Conservation (phyloP, 331 rosid species). For the Rosa hybrid region DNA sequence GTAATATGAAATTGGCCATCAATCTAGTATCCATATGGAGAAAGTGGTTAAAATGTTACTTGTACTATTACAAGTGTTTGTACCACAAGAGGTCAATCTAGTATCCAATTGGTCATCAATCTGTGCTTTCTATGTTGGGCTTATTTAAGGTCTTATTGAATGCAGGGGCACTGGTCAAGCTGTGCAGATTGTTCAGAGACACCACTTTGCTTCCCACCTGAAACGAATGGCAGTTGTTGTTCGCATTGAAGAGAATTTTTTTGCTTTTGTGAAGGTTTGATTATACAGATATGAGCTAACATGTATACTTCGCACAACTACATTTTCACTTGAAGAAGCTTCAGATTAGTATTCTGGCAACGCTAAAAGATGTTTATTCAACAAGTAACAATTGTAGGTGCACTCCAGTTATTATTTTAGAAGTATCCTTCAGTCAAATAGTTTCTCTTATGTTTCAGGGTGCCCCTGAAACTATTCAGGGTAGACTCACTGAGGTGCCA, state of each 20-base stretch:
- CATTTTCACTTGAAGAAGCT: not conserved
- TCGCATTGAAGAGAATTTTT: slow-evolving; percentile 87
- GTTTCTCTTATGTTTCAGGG: slow-evolving; percentile 60
- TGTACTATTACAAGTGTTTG: too few species aligned
- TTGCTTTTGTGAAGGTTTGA: slow-evolving; percentile 90
- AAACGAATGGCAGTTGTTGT: slow-evolving; percentile 98
- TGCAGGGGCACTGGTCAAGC: slow-evolving; percentile 83
- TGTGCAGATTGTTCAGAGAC: slow-evolving; percentile 95
- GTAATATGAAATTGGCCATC: not conserved
- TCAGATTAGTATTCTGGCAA: not conserved
- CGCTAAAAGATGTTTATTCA: not conserved
- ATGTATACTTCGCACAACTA: not conserved
- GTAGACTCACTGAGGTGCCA: slow-evolving; percentile 77
- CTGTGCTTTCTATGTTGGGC: slow-evolving; percentile 8
- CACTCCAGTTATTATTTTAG: not conserved
- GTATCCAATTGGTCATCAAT: too few species aligned
- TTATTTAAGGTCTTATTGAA: slow-evolving; percentile 21
- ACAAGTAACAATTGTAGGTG: not conserved
- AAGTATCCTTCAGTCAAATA: slow-evolving; percentile 1
- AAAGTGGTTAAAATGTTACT: not conserved
- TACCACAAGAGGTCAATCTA: too few species aligned
- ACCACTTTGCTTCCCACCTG: slow-evolving; percentile 93
- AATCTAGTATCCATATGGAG: not conserved
- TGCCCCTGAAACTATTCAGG: slow-evolving; percentile 97
- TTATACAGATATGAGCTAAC: not conserved